Evolutionary conservation across 495 filamentous ascomycete species (phyloP).

Genomic region (Extremus antarcticus): DNA sequence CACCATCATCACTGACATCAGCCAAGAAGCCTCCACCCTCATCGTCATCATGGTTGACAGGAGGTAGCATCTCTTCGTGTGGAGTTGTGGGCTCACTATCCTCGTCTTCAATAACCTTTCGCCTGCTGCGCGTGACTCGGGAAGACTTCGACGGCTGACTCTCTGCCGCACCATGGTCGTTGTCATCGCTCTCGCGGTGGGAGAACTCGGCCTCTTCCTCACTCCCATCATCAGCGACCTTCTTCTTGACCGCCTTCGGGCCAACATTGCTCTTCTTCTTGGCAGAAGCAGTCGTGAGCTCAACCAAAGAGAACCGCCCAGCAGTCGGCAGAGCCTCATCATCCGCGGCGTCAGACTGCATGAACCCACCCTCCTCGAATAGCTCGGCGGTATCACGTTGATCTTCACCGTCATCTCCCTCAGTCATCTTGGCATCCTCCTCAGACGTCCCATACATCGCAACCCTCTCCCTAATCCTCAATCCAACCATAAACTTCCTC

Average conservation of each 20-base stretch:
- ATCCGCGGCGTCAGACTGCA: constrained; percentile 16
- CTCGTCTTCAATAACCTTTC: not conserved
- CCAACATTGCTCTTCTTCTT: not conserved
- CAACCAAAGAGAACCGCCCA: constrained; percentile 7
- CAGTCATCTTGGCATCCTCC: constrained; percentile 8
- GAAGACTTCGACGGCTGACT: not conserved
- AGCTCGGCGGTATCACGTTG: not conserved
- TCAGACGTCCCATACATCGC: constrained; percentile 36
- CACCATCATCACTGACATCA: constrained; percentile 5
- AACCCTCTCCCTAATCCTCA: constrained; percentile 71
- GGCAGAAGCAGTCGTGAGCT: not conserved
- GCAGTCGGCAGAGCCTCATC: constrained; percentile 12
- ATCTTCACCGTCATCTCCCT: not conserved
- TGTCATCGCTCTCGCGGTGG: not conserved
- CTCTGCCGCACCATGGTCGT: not conserved
- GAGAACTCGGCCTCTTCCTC: constrained; percentile 11
- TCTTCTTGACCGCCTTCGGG: not conserved
- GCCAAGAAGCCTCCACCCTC: constrained; percentile 17
- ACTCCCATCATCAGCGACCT: not conserved
- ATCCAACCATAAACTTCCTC: constrained; percentile 60
- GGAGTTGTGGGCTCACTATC: not conserved
- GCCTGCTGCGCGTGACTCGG: not conserved
- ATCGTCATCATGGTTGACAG: constrained; percentile 1
- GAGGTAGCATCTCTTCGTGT: not conserved
- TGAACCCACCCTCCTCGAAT: constrained; percentile 21